Evolutionary conservation across 2,329 filamentous ascomycete genomes (phyloP).

Genomic region (Aspergillus calidoustus): DNA sequence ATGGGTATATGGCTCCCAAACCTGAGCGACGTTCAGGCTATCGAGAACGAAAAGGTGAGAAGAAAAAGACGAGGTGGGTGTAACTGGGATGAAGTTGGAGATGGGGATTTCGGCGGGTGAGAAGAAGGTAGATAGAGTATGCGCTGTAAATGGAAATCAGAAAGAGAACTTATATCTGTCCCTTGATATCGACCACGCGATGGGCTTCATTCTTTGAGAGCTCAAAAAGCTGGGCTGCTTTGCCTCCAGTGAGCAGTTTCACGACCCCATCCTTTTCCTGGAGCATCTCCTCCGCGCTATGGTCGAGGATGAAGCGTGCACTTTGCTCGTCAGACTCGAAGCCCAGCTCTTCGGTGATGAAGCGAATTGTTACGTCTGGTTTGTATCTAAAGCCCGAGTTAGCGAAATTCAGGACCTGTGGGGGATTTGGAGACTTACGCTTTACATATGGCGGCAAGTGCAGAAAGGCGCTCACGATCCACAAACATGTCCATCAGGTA

Average conservation of each 20-base stretch:
- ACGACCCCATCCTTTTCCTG: slow-evolving; percentile 77
- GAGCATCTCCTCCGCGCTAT: slow-evolving; percentile 75
- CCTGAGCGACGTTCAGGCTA: neutral
- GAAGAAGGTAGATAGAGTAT: neutral
- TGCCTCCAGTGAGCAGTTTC: slow-evolving; percentile 72
- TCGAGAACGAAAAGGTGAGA: neutral
- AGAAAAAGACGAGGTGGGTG: slow-evolving; percentile 1
- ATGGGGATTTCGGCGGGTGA: neutral
- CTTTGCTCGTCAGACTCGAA: slow-evolving; percentile 93
- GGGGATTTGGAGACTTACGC: slow-evolving; percentile 66
- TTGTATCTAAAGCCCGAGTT: slow-evolving; percentile 74
- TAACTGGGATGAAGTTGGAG: neutral
- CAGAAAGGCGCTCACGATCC: slow-evolving; percentile 85
- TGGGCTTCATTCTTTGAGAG: slow-evolving; percentile 74
- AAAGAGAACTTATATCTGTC: slow-evolving; percentile 68
- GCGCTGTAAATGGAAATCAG: slow-evolving; percentile 16
- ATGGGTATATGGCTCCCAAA: slow-evolving; percentile 19
- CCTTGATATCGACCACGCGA: slow-evolving; percentile 91
- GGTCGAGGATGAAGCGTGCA: slow-evolving; percentile 84
- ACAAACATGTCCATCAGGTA: slow-evolving; percentile 99
- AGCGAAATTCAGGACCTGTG: slow-evolving; percentile 41
- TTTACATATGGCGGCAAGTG: slow-evolving; percentile 90
- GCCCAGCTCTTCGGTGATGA: slow-evolving; percentile 92
- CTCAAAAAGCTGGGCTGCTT: slow-evolving; percentile 76
- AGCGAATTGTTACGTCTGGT: slow-evolving; percentile 83